Percentiles rank a stretch among this genome's conserved stretches.
Evolutionary conservation across 495 filamentous ascomycete genomes (phyloP).

Genomic region (Aspergillus carlsbadensis): DNA sequence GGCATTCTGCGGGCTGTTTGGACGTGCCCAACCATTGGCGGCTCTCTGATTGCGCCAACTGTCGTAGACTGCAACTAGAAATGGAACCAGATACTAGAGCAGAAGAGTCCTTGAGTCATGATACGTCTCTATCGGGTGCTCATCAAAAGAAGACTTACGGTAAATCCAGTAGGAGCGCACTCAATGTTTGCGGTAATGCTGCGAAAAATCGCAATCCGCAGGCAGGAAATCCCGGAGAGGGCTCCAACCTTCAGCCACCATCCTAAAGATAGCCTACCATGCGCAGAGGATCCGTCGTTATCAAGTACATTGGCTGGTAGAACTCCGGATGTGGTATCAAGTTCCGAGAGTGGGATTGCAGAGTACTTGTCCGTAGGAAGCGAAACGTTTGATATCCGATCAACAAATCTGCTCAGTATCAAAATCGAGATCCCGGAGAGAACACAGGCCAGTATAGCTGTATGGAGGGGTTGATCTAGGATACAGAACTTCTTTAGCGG

Average conservation of each 20-base stretch:
- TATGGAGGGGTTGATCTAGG: constrained; percentile 43
- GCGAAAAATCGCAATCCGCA: constrained; percentile 41
- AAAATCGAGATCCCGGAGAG: constrained; percentile 34
- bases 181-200: constrained; percentile 36
- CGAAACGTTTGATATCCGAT: constrained; percentile 12
- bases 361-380: constrained; percentile 22
- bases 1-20: constrained; percentile 21
- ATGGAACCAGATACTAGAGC: constrained; percentile 38
- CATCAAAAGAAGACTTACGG: constrained; percentile 31
- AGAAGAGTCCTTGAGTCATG: no score
- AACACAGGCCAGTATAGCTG: constrained; percentile 37
- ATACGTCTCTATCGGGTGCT: no score
- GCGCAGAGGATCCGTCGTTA: constrained; percentile 6
- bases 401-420: constrained; percentile 30
- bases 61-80: constrained; percentile 45
- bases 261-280: not conserved
- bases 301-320: constrained; percentile 16
- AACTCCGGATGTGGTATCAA: constrained; percentile 12
- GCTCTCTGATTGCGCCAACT: constrained; percentile 37
- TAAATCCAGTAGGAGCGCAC: constrained; percentile 39
- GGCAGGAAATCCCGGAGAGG: constrained; percentile 29
- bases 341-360: constrained; percentile 22
- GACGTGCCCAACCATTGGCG: constrained; percentile 20
- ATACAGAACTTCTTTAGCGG: not conserved
- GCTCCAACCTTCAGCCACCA: constrained; percentile 30